Evolutionary conservation across 2,329 filamentous ascomycete genomes (phyloP), one percentile per base, ranked within the genome.

Genomic region (Trichothecium roseum): DNA sequence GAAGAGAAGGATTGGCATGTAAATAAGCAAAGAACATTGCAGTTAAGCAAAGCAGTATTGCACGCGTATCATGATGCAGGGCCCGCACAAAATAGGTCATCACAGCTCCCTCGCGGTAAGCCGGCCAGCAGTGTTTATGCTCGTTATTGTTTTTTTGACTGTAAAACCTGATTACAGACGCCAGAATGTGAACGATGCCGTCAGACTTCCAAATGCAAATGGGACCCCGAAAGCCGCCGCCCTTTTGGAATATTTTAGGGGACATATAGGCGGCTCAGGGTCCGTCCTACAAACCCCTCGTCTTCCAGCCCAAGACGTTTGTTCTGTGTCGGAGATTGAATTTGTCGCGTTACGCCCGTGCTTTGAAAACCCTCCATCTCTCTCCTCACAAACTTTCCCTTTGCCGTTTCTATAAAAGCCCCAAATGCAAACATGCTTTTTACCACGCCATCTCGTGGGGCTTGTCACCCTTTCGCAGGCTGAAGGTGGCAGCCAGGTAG

Each of bases 361-460:
- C 20, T 24, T 24, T 24, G 33, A 30, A 34, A 29, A 18, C 28
- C 20, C 24, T 32, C 29, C 35, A 27, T 27, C 14, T 37, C 31
- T 24, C 24, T 38, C 24, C 28, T 29, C 29, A 30, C 30, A 24
- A 6, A 24, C 20, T 36, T 20, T 35, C 18, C 36, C 39, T 15
- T 36, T 28, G 36, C 32, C 35, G 29, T 29, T 39, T 41, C 32
- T 15, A 6, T 29, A 29, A 16, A 29, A 24, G 20, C 16, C 31
- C n/a, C 16, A 18, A 33, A 33, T 33, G 31, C 20, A 10, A 12
- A 14, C 5, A 20, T 44, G 47, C 49, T 45, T 44, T 78, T 71
- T 95, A 98, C 80, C 89, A 98, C 72, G 85, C 84, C 91, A 98
- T 96, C 81, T 94, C 85, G 74, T 98, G 91, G 71, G 91, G 91